Conservation (phyloP, 2,329 filamentous ascomycete genomes). For the Colletotrichum sp. region DNA sequence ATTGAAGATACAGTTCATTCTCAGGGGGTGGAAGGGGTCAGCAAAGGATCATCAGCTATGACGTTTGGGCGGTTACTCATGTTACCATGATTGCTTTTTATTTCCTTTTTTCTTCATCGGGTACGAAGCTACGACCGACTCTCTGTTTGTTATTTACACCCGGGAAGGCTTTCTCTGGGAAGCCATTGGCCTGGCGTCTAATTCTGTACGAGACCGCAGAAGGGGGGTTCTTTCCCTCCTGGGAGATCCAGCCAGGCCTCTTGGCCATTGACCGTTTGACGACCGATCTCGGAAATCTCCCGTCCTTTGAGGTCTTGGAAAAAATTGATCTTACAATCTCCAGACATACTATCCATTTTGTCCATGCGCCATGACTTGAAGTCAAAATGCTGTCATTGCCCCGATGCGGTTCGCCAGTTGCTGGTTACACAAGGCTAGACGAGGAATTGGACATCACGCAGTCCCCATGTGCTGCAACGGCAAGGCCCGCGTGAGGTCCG, state of each 20-base stretch:
- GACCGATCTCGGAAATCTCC: not conserved
- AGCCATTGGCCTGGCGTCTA: not conserved
- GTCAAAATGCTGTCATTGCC: not conserved
- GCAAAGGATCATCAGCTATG: not conserved
- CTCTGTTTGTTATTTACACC: not conserved
- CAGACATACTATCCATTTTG: not conserved
- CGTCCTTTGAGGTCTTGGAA: not conserved
- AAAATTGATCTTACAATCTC: not conserved
- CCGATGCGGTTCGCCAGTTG: not conserved
- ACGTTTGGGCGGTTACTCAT: not conserved
- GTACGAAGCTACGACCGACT: not conserved
- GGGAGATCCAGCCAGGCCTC: not conserved
- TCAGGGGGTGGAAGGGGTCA: not conserved
- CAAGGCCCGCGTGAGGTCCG: not conserved
- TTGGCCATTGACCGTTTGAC: not conserved
- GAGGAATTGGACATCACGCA: not conserved
- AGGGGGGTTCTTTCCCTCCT: not conserved
- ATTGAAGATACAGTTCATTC: not conserved
- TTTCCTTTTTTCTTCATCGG: not conserved
- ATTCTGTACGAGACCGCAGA: not conserved
- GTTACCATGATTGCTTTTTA: not conserved
- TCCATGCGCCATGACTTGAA: not conserved
- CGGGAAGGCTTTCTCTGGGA: not conserved
- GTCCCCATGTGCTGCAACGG: not conserved
- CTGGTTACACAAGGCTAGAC: not conserved